A percentile compares a stretch with the other conserved stretches of the same genome.
Evolutionary conservation across 129 eudicot species (phyloP).

Genomic region (Ambrosia trifida): DNA sequence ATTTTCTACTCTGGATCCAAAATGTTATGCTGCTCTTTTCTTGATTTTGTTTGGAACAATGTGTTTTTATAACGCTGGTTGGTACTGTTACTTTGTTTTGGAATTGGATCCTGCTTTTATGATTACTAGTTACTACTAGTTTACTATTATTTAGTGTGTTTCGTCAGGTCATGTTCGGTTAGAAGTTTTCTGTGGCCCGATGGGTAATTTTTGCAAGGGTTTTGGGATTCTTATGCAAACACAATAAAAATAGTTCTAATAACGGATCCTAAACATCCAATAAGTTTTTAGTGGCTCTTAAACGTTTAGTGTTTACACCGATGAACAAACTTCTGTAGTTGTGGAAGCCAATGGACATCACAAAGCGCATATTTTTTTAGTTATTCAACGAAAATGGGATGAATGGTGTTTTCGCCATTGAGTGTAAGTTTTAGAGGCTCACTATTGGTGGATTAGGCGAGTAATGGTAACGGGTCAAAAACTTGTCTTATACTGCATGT

Average conservation of each 20-base stretch:
- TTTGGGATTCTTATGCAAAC: not conserved
- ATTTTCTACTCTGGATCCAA: too few relatives aligned
- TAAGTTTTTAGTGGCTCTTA: too few relatives aligned
- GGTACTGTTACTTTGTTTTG: not conserved
- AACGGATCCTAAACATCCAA: too few relatives aligned
- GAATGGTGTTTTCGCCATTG: too few relatives aligned
- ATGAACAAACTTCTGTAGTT: too few relatives aligned
- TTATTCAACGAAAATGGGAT: too few relatives aligned
- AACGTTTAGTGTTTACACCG: too few relatives aligned
- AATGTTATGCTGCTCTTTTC: not conserved
- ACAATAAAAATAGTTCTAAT: too few relatives aligned
- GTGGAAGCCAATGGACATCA: too few relatives aligned
- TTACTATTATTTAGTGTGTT: not conserved
- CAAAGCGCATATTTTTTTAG: too few relatives aligned
- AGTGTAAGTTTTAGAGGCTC: too few relatives aligned
- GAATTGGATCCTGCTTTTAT: not conserved
- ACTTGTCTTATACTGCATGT: not conserved
- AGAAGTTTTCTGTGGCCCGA: not conserved
- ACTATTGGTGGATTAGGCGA: not conserved
- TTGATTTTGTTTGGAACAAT: constrained; percentile 5
- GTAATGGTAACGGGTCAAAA: not conserved
- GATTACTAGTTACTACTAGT: not conserved
- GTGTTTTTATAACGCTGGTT: not conserved
- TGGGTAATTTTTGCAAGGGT: not conserved
- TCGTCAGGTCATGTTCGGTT: not conserved